phyloP scores from a whole-genome alignment of 2,329 filamentous ascomycete genomes.

The Pestalotiopsis fici region DNA sequence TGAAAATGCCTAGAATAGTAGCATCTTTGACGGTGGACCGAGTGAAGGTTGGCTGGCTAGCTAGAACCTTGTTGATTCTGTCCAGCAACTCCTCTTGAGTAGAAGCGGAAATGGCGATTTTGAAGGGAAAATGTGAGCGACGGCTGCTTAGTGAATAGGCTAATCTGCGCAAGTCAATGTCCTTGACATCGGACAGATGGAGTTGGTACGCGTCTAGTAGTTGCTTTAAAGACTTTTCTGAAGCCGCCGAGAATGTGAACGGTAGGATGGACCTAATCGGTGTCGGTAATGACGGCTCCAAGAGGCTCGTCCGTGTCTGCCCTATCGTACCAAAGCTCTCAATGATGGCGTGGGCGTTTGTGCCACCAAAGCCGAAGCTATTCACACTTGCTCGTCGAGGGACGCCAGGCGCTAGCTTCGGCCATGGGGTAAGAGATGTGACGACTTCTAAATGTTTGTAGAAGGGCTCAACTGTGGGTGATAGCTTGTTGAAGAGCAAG shows the following conservation, averaged over 20 bases:
- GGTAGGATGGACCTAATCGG: no score
- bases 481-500: constrained; percentile 10
- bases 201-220: no score
- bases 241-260: background rate
- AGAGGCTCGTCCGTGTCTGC: background rate
- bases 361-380: constrained; percentile 18
- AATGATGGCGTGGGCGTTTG: constrained; percentile 17
- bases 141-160: no score
- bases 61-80: no score
- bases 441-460: background rate
- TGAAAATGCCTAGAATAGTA: constrained; percentile 24
- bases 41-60: background rate
- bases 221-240: background rate
- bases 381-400: constrained; percentile 9
- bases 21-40: background rate
- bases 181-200: no score
- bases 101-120: no score
- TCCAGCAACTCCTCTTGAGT: no score
- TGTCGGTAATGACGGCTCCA: background rate
- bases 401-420: background rate
- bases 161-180: no score
- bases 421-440: background rate
- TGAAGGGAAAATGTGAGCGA: no score
- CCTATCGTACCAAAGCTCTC: constrained; percentile 12
- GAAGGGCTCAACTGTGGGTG: constrained; percentile 9